Evolutionary conservation across 345 rosid genomes (phyloP).

Genomic region (Populus pruinosa): DNA sequence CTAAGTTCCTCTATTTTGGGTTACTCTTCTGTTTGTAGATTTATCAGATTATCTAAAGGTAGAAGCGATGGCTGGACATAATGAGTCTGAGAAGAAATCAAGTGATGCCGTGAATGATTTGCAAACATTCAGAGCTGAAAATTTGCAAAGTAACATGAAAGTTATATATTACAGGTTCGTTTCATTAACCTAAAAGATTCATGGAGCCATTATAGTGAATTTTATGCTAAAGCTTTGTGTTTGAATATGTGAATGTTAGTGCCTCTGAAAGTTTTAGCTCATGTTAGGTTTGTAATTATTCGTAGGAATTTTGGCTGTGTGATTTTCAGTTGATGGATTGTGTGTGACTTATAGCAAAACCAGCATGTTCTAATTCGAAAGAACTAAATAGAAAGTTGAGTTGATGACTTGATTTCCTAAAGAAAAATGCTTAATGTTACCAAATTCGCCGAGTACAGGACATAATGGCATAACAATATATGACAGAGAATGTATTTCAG

Average conservation of each 20-base stretch:
- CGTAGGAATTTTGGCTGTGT: background rate
- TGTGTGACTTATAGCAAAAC: background rate
- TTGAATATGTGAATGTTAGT: background rate
- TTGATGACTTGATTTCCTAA: background rate
- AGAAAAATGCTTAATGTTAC: background rate
- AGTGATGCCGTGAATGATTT: slow-evolving; percentile 53
- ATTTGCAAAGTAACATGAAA: slow-evolving; percentile 90
- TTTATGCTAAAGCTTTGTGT: background rate
- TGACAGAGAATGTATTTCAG: background rate
- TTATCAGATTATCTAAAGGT: background rate
- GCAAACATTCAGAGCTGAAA: slow-evolving; percentile 66
- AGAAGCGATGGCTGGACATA: slow-evolving; percentile 48
- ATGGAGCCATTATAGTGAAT: background rate
- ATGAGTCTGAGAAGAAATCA: slow-evolving; percentile 60
- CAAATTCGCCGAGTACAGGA: background rate
- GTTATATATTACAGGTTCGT: slow-evolving; percentile 80
- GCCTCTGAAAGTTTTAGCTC: too few species aligned
- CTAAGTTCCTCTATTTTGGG: background rate
- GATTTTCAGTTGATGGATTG: background rate
- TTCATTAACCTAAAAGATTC: background rate
- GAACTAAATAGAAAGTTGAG: background rate
- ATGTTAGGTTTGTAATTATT: background rate
- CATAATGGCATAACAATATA: background rate
- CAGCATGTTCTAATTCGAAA: background rate
- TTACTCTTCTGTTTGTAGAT: background rate